phyloP scores from a whole-genome alignment of 139 green algal genomes.

The Protoeuglena noctilucae region DNA sequence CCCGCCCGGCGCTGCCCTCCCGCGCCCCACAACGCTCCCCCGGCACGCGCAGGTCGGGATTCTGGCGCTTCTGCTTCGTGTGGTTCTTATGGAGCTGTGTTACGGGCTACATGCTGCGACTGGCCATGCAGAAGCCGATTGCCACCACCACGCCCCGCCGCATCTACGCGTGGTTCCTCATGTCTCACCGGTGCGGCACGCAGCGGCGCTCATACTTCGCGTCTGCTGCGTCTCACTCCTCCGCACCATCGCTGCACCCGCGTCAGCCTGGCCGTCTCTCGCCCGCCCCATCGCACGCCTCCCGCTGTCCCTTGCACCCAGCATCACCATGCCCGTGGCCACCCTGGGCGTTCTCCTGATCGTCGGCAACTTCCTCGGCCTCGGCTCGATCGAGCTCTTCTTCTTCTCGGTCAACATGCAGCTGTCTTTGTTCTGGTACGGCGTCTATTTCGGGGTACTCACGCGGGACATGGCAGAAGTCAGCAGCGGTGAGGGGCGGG shows the following conservation, averaged over 20 bases:
- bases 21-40: background rate
- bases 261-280: too few species aligned
- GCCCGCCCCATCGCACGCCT: too few species aligned
- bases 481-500: too few species aligned
- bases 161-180: conserved; percentile 72
- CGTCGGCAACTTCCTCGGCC: conserved; percentile 41
- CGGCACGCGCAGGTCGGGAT: background rate
- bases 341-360: conserved; percentile 48
- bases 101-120: conserved; percentile 41
- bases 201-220: too few species aligned
- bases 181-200: too few species aligned
- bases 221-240: too few species aligned
- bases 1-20: conserved; percentile 37
- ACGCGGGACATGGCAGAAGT: conserved; percentile 70
- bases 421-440: conserved; percentile 45
- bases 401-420: background rate
- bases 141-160: conserved; percentile 38
- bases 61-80: conserved; percentile 16
- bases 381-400: conserved; percentile 22
- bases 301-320: too few species aligned
- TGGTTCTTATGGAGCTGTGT: conserved; percentile 45
- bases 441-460: conserved; percentile 78
- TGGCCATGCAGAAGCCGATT: conserved; percentile 32
- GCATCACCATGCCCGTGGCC: conserved; percentile 32
- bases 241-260: too few species aligned